Base-by-base conservation (phyloP, 2,329 filamentous ascomycete genomes). In the Colletotrichum karsti region DNA sequence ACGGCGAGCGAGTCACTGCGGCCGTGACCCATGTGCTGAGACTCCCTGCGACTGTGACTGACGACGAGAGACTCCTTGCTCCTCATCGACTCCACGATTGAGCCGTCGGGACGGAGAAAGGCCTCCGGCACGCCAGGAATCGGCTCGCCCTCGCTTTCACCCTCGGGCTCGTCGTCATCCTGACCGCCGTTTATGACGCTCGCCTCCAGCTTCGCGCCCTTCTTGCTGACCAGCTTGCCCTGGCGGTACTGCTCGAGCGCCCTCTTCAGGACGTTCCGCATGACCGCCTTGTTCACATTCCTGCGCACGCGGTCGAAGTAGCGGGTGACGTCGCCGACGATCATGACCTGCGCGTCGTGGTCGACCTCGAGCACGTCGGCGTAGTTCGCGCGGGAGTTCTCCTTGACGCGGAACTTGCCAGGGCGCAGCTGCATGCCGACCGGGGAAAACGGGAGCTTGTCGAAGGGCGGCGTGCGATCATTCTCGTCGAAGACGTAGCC, bases 351-450 rank as follows among this genome's bases (percentile, higher is more conserved):
- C 42, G 65, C 60, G 13, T 69, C 60, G 66, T 62, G 66, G 13
- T 70, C 69, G 53, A 69, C 46, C 64, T 67, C 64, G 46, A 67
- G 64, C 12, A 67, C 59, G 46, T 67, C 64, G 60, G 64, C 64
- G 30, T 67, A 67, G n/a, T 67, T 67, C 2, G 64, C 64, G 53
- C 64, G 64, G 15, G 64, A 67, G 8, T 67, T 67, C 4, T 67
- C 64, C 44, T 67, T 67, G 53, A 67, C 64, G 60, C 64, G 64
- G 39, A 67, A 67, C 60, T 67, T 67, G 60, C 64, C 64, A 15
- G 64, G 64, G 39, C 64, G 64, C 30, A 67, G 39, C 46, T 67
- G 64, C 44, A 67, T 63, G 30, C 64, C 64, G 53, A 67, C 64
- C 13, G 64, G 64, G 28, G 64, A 67, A 30, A 64, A 67, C 28